Conservation (phyloP, 768 basidiomycete species). For the Boletales sp. region DNA sequence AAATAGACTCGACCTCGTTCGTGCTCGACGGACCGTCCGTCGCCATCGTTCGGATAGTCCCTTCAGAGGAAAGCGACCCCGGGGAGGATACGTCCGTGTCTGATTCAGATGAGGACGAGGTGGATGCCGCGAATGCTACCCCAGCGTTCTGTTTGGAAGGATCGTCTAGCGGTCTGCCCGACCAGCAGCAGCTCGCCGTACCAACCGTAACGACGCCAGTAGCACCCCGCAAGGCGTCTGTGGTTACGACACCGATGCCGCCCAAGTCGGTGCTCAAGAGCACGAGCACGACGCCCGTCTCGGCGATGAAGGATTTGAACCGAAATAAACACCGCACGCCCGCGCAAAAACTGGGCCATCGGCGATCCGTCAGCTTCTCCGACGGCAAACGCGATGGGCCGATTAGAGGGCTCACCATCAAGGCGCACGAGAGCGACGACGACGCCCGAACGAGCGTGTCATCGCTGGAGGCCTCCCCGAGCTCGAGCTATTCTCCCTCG, state of each 20-base stretch:
- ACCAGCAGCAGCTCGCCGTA: background rate
- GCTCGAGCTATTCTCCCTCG: constrained; percentile 45
- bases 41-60: constrained; percentile 49
- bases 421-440: constrained; percentile 38
- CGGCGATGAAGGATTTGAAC: constrained; percentile 54
- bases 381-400: constrained; percentile 90
- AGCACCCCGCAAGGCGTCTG: constrained; percentile 9
- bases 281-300: constrained; percentile 48
- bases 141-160: constrained; percentile 34
- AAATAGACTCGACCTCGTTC: constrained; percentile 67
- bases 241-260: constrained; percentile 27
- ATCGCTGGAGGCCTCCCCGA: constrained; percentile 16
- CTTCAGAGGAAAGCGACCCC: constrained; percentile 30
- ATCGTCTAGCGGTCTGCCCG: constrained; percentile 13
- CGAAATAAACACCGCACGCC: constrained; percentile 54
- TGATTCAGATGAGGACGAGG: constrained; percentile 27
- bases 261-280: constrained; percentile 43
- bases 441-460: constrained; percentile 24
- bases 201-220: constrained; percentile 20
- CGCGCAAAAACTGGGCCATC: constrained; percentile 45
- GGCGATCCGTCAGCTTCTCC: constrained; percentile 94
- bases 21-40: constrained; percentile 62
- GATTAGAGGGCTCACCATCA: constrained; percentile 58
- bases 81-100: constrained; percentile 42
- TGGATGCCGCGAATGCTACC: constrained; percentile 4